These are phyloP conservation scores for Pyrenula aspistea DNA, from an alignment of 495 filamentous ascomycete genomes.

Conservation along the genomic window DNA sequence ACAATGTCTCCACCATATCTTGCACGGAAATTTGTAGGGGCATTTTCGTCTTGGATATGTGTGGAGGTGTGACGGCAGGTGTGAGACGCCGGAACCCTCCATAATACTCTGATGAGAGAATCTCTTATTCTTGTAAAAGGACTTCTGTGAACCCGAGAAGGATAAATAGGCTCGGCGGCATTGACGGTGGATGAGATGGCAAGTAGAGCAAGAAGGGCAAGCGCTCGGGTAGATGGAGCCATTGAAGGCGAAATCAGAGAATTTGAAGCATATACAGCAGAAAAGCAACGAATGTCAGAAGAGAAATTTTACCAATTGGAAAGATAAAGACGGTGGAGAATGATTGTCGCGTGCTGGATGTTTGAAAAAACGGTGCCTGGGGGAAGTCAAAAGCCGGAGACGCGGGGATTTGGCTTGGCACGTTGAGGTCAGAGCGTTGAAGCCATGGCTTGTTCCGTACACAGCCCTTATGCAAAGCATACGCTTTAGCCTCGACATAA, in stretches of 20 bases:
- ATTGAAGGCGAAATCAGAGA: not conserved
- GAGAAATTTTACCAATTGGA: not conserved
- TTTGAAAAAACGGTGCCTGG: not conserved
- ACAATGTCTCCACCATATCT: conserved; percentile 77
- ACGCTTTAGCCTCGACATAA: too few relatives aligned
- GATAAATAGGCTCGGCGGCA: not conserved
- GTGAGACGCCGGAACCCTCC: not conserved
- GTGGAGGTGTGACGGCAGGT: not conserved
- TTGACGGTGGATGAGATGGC: not conserved
- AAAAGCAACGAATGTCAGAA: not conserved
- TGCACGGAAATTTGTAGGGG: conserved; percentile 38
- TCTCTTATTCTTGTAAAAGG: not conserved
- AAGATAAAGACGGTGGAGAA: not conserved
- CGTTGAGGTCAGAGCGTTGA: not conserved
- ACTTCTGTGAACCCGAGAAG: not conserved
- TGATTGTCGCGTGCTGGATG: not conserved
- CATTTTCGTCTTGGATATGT: not conserved
- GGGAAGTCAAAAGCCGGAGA: not conserved
- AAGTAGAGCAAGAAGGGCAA: not conserved
- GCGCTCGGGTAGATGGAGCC: not conserved
- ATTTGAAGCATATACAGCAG: too few relatives aligned
- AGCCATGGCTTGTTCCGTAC: too few relatives aligned
- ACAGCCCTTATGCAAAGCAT: too few relatives aligned
- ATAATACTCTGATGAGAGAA: not conserved
- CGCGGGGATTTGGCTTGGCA: not conserved